Base-by-base conservation (phyloP, 2,329 filamentous ascomycete species). In the Tolypocladium ophioglossoides region DNA sequence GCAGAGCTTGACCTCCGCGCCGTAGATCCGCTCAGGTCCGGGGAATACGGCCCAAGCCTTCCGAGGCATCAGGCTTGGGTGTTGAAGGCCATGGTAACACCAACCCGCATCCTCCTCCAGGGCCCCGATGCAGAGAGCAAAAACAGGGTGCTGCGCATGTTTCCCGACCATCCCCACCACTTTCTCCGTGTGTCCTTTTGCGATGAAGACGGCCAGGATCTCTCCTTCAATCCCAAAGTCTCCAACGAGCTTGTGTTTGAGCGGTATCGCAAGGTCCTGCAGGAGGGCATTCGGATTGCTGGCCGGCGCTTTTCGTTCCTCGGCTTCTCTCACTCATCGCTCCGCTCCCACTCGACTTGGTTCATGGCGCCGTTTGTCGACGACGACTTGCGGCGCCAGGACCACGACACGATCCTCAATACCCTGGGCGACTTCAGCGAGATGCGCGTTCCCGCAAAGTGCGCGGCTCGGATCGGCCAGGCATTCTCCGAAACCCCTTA, bases 311-410 rank as follows among this genome's bases (percentile, higher is more conserved):
- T 83, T 62, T 68, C 70, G 0, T 92, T 91, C 62, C 73, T 92
- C 0, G 88, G 88, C 0, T 92, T 91, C 66, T 91, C 87, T 0
- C 85, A 91, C 66, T 92, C 87, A 0, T 91, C 87, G 0, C 74
- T 92, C 4, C 77, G 88, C 14, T 77, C 82, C 0, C 86, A 89
- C 55, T 83, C 84, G 0, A 83, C 80, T 38, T 91, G 87, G 87
- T 78, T 82, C 55, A 72, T 72, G 41, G 75, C 78, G 0, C 67
- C 72, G 0, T 82, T 82, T 51, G 14, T 71, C 1, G 68, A 75
- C 40, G 54, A 67, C 4, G 50, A 68, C 0, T 55, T 56, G 8
- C 35, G 57, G 3, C 54, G 68, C 0, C 73, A 75, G 32, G 65
- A 69, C 7, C 70, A 74, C 40, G 59, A 66, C 16, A 66, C 59